Evolutionary conservation across 2,329 filamentous ascomycete genomes (phyloP).

Genomic region (Sporothrix phasma): DNA sequence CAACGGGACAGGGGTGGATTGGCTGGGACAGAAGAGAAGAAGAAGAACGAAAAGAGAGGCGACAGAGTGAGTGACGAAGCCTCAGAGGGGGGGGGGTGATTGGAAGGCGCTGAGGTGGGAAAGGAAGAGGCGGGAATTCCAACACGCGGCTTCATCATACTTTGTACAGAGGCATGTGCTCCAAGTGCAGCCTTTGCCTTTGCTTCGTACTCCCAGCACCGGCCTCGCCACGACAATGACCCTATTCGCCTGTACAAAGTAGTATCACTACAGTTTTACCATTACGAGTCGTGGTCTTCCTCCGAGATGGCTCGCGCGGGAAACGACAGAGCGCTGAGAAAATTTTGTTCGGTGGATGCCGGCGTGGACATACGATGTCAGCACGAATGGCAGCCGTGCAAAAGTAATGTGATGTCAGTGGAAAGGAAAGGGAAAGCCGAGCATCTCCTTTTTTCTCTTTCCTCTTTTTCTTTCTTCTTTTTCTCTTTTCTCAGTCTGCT

Average conservation of each 20-base stretch:
- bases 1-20: conserved; percentile 5
- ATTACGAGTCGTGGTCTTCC: no score
- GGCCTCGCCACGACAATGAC: no score
- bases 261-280: no score
- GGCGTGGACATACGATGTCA: background rate
- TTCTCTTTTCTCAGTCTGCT: background rate
- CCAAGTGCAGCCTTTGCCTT: background rate
- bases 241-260: no score
- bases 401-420: background rate
- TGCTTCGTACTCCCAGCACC: no score
- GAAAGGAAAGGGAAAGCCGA: background rate
- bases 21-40: background rate
- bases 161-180: background rate
- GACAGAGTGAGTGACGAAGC: background rate
- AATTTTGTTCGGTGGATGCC: background rate
- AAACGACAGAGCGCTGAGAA: background rate
- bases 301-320: background rate
- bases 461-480: background rate
- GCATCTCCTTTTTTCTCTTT: background rate
- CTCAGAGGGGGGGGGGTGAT: background rate
- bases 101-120: conserved; percentile 9
- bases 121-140: conserved; percentile 14
- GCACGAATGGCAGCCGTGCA: conserved; percentile 8
- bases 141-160: background rate
- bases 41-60: background rate